These are phyloP conservation scores for Globisporangium nodosum DNA, from an alignment of 352 stramenopile species.

Conservation along the genomic window DNA sequence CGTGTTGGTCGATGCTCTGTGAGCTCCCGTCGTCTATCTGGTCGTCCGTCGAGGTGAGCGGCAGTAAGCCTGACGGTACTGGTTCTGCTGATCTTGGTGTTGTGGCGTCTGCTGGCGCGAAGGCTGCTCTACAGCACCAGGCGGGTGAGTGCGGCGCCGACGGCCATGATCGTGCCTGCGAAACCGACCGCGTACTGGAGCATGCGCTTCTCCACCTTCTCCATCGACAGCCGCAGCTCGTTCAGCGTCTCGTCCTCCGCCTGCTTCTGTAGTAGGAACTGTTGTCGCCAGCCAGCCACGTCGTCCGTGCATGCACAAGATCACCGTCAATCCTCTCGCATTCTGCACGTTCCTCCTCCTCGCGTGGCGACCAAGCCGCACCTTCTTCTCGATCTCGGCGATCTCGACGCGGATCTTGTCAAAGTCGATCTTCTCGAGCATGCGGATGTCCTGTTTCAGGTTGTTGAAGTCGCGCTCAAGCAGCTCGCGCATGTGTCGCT, in stretches of 20 bases:
- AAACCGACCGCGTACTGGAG: constrained; percentile 86
- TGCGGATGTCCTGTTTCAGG: constrained; percentile 87
- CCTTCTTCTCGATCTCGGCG: constrained; percentile 81
- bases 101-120: background rate
- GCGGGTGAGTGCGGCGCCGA: constrained; percentile 67
- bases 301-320: too few relatives aligned
- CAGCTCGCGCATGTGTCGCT: constrained; percentile 84
- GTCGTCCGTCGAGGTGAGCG: background rate
- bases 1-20: background rate
- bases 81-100: background rate
- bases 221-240: constrained; percentile 82
- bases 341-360: too few relatives aligned
- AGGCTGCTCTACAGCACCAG: constrained; percentile 47
- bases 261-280: constrained; percentile 86
- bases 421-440: constrained; percentile 89
- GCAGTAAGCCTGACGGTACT: background rate
- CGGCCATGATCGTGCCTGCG: constrained; percentile 83
- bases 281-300: background rate
- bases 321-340: background rate
- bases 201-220: constrained; percentile 88
- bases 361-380: background rate
- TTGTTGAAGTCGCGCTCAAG: constrained; percentile 88
- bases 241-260: constrained; percentile 85
- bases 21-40: background rate
- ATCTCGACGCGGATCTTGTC: constrained; percentile 88